Evolutionary conservation across 2,329 filamentous ascomycete genomes (phyloP).

Genomic region (Sclerotinia glacialis): DNA sequence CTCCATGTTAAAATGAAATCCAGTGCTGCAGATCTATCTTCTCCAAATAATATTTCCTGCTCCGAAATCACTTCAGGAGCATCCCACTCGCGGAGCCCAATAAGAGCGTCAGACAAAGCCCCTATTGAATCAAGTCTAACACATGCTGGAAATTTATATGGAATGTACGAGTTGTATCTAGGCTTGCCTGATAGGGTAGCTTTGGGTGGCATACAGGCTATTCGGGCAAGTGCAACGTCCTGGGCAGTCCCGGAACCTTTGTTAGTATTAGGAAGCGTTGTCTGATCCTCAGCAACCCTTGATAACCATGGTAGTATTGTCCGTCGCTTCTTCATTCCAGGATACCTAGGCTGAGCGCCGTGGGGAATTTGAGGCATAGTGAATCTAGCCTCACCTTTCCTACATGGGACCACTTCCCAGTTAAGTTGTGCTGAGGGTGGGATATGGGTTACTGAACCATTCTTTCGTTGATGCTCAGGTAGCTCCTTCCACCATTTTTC

Average conservation of each 20-base stretch:
- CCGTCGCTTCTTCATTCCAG: background rate
- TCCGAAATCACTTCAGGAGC: conserved; percentile 1
- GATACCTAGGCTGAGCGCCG: background rate
- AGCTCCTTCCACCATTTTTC: background rate
- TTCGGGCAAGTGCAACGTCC: background rate
- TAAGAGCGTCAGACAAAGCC: background rate
- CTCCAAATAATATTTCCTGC: background rate
- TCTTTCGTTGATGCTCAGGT: background rate
- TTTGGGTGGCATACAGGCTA: background rate
- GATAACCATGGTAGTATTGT: conserved; percentile 2
- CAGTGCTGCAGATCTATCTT: background rate
- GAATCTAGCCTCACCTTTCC: background rate
- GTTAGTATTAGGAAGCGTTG: background rate
- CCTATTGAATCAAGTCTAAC: conserved; percentile 1
- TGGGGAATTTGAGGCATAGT: conserved; percentile 3
- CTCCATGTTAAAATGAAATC: background rate
- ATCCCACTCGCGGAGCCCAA: background rate
- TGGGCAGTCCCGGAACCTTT: background rate
- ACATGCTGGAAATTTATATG: background rate
- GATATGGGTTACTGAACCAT: background rate
- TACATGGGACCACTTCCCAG: background rate
- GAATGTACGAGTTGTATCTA: background rate
- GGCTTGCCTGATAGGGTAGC: background rate
- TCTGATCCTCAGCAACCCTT: background rate
- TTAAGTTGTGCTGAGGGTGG: background rate